Evolutionary conservation across 192 early-diverging fungal species (phyloP).

Genomic region (Rhizoclosmatium sp.): DNA sequence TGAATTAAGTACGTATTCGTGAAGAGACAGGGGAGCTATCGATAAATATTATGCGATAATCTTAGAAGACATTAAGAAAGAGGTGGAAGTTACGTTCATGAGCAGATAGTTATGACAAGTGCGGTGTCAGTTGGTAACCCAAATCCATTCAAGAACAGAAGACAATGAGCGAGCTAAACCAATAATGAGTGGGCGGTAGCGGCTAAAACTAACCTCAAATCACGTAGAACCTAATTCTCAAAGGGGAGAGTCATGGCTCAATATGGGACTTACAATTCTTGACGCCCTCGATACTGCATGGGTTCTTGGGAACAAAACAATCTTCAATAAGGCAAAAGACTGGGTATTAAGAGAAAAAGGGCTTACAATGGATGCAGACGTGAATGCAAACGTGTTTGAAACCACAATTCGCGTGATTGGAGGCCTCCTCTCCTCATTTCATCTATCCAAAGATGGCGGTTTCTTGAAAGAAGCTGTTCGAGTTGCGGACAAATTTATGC

Average conservation of each 20-base stretch:
- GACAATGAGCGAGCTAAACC: too few relatives aligned
- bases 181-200: too few relatives aligned
- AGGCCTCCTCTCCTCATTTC: constrained; percentile 80
- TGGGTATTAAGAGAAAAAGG: constrained; percentile 58
- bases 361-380: constrained; percentile 70
- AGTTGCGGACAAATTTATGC: constrained; percentile 74
- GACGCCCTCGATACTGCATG: constrained; percentile 87
- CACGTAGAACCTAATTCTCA: constrained; percentile 65
- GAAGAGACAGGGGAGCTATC: neutral
- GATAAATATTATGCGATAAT: neutral
- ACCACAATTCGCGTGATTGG: constrained; percentile 88
- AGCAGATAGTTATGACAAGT: too few relatives aligned
- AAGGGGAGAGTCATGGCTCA: constrained; percentile 74
- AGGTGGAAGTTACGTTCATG: too few relatives aligned
- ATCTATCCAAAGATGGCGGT: constrained; percentile 68
- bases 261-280: constrained; percentile 81
- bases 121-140: too few relatives aligned
- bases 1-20: constrained; percentile 66
- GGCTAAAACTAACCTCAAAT: too few relatives aligned
- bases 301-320: constrained; percentile 75
- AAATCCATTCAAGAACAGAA: too few relatives aligned
- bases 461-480: constrained; percentile 77
- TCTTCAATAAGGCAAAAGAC: constrained; percentile 73
- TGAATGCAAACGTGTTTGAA: constrained; percentile 76
- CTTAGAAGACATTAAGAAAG: too few relatives aligned